Conservation (phyloP, 176 grass and related monocot genomes). For the Carex parvula region DNA sequence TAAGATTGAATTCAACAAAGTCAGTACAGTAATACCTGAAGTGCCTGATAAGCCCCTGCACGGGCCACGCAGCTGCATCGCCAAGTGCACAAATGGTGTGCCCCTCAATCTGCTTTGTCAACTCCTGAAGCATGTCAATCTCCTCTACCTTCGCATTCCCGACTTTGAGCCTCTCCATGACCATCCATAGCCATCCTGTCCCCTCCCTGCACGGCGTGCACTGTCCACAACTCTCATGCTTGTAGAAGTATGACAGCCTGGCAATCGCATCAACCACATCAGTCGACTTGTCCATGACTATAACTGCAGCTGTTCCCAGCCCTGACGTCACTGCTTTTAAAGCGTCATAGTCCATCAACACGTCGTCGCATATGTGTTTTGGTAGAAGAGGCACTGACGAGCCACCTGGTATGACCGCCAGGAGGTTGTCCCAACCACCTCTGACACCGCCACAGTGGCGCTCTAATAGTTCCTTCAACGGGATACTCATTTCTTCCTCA, state of each 20-base stretch:
- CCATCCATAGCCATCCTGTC: slow-evolving; percentile 90
- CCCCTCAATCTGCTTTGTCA: slow-evolving; percentile 96
- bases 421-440: slow-evolving; percentile 92
- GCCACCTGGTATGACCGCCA: slow-evolving; percentile 79
- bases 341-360: slow-evolving; percentile 93
- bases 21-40: slow-evolving; percentile 35
- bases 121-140: slow-evolving; percentile 92
- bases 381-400: slow-evolving; percentile 80
- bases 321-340: slow-evolving; percentile 77
- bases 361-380: slow-evolving; percentile 82
- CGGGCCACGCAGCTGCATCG: slow-evolving; percentile 88
- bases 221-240: slow-evolving; percentile 94
- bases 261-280: slow-evolving; percentile 87
- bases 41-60: slow-evolving; percentile 87
- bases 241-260: slow-evolving; percentile 88
- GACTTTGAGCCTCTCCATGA: slow-evolving; percentile 97
- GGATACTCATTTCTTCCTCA: slow-evolving; percentile 96
- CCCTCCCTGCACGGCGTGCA: slow-evolving; percentile 95
- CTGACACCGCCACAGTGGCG: slow-evolving; percentile 86
- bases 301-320: slow-evolving; percentile 78
- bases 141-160: slow-evolving; percentile 87
- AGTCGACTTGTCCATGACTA: slow-evolving; percentile 93
- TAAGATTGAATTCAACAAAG: background rate
- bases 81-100: slow-evolving; percentile 86
- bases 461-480: slow-evolving; percentile 77